A percentile compares a stretch with the other conserved stretches of the same genome.
Evolutionary conservation across 2,329 filamentous ascomycete genomes (phyloP).

Genomic region (Xylaria sp.): DNA sequence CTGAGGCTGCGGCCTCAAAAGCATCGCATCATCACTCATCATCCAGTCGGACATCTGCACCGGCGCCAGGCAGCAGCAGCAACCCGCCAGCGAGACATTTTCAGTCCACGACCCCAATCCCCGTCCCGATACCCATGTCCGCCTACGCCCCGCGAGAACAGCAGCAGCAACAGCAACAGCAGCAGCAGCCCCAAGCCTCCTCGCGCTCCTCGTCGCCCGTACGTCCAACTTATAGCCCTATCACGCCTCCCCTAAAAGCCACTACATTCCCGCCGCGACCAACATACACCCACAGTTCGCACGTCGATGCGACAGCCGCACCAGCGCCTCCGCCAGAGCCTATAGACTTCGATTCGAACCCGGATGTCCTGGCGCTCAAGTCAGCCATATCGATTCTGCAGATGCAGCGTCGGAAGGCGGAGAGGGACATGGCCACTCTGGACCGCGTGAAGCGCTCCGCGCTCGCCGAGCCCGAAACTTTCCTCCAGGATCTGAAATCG

Average conservation of each 20-base stretch:
- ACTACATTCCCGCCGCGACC: slow-evolving; percentile 49
- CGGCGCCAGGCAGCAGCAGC: slow-evolving; percentile 8
- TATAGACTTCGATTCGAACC: slow-evolving; percentile 73
- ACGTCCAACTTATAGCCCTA: slow-evolving; percentile 64
- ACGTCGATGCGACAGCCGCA: slow-evolving; percentile 36
- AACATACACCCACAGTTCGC: slow-evolving; percentile 44
- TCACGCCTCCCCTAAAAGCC: slow-evolving; percentile 62
- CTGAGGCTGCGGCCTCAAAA: slow-evolving; percentile 35
- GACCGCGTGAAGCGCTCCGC: slow-evolving; percentile 77
- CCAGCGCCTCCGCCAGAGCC: slow-evolving; percentile 59
- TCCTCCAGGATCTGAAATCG: slow-evolving; percentile 73
- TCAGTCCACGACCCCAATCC: slow-evolving; percentile 39
- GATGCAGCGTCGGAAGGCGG: slow-evolving; percentile 82
- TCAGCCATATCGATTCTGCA: slow-evolving; percentile 88
- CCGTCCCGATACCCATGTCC: slow-evolving; percentile 36
- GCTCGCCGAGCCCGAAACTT: slow-evolving; percentile 75
- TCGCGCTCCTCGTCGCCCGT: slow-evolving; percentile 57
- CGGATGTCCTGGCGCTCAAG: slow-evolving; percentile 87
- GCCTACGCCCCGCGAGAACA: slow-evolving; percentile 30
- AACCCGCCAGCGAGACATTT: slow-evolving; percentile 23
- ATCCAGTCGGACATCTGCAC: slow-evolving; percentile 17
- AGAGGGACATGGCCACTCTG: slow-evolving; percentile 78
- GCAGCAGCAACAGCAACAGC: neutral
- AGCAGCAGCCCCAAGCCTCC: slow-evolving; percentile 17
- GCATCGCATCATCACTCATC: slow-evolving; percentile 21